Base-by-base conservation (phyloP, 2,329 filamentous ascomycete species). In the Trichoderma harzianum region DNA sequence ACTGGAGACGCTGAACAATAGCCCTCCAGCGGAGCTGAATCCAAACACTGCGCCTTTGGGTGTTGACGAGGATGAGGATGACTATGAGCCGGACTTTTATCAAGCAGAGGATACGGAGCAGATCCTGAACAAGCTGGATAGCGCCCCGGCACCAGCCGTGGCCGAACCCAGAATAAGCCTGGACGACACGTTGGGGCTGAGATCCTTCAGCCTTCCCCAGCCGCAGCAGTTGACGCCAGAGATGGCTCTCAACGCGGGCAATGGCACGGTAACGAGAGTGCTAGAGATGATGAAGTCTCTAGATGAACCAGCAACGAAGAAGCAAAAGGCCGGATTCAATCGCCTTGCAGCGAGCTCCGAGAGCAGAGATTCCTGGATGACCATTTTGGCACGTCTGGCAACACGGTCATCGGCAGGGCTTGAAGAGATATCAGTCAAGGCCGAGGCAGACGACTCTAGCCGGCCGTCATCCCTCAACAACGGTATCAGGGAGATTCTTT, bases 41-140 rank as follows among this genome's bases (percentile, higher is more conserved):
- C 84, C 89, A 8, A 87, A 89, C 69, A 91, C 89, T 2, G 85
- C 87, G 16, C 88, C 87, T 1, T 80, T 91, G 2, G 89, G 88
- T 30, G 90, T 93, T 4, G 90, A 92, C 7, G 94, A 97, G 55
- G 95, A 97, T 24, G 94, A 97, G 58, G 83, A 85, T 72, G 93
- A 97, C 76, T 98, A 98, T 78, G 95, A 98, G 77, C 95, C 95
- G 0, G 93, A 97, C 78, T 94, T 94, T 76, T 90, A 91, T 72
- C 88, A 92, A 10, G 89, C 90, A 43, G 93, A 97, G 79, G 90
- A 93, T 75, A 89, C 89, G 1, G 92, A 94, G 77, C 92, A 95
- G 78, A 90, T 93, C 36, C 82, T 92, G 63, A 93, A 95, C 80
- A 93, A 93, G 78, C 85, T 94, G 16, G 93, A 95, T 78, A 89